A percentile compares a stretch with the other conserved stretches of the same genome.
These are phyloP conservation scores for Ophiostoma pallidulum DNA, from an alignment of 2,329 filamentous ascomycete species.

Conservation along the genomic window DNA sequence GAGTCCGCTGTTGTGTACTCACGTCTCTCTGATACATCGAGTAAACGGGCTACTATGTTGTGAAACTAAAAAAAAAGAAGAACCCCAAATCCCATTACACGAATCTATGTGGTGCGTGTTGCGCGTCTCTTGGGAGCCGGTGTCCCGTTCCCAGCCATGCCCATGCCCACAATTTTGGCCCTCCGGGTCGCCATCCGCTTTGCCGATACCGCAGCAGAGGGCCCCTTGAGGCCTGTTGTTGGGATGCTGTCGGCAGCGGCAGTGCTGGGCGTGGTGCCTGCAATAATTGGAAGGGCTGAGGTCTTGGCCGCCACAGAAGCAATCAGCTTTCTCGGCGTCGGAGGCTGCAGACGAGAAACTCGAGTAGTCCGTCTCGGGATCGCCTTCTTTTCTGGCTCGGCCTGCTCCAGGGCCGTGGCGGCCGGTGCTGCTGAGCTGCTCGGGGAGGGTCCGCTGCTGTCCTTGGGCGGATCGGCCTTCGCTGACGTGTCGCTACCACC, in stretches of 20 bases:
- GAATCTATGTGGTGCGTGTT: neutral
- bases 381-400: conserved; percentile 8
- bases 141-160: conserved; percentile 17
- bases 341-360: conserved; percentile 14
- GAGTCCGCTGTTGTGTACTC: no score
- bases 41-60: no score
- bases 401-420: neutral
- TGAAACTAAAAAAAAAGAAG: neutral
- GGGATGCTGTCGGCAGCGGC: neutral
- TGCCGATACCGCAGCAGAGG: neutral
- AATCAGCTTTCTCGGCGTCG: conserved; percentile 16
- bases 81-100: neutral
- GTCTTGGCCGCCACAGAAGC: conserved; percentile 8
- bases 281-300: neutral
- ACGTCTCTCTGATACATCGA: no score
- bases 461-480: no score
- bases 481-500: no score
- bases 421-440: neutral
- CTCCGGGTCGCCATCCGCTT: conserved; percentile 15
- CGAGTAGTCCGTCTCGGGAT: conserved; percentile 14
- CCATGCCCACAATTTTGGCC: conserved; percentile 14
- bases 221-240: conserved; percentile 1
- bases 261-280: neutral
- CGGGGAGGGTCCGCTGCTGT: no score
- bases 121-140: conserved; percentile 17